Evolutionary conservation across 208 protist species (phyloP).

Genomic region (Crithidia brevicula): DNA sequence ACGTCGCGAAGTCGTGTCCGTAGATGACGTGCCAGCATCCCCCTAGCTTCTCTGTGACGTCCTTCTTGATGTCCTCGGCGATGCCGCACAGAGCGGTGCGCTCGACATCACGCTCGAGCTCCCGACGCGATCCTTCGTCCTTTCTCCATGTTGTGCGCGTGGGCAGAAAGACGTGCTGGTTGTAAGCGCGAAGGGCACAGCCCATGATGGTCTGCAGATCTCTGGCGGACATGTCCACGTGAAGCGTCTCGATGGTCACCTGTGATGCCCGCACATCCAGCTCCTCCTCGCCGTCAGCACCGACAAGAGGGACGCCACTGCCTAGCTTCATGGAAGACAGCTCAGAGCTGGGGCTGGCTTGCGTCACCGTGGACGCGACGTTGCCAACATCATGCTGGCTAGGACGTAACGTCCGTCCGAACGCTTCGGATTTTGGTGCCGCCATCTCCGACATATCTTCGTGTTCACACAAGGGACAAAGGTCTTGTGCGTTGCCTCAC

Average conservation of each 20-base stretch:
- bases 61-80: conserved; percentile 64
- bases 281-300: conserved; percentile 43
- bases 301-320: conserved; percentile 18
- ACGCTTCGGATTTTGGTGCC: neutral
- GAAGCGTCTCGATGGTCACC: conserved; percentile 46
- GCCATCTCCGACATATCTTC: conserved; percentile 17
- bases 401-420: conserved; percentile 31
- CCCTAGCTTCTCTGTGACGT: conserved; percentile 54
- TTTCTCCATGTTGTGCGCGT: conserved; percentile 87
- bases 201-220: conserved; percentile 70
- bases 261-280: conserved; percentile 57
- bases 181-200: conserved; percentile 69
- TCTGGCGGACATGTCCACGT: conserved; percentile 68
- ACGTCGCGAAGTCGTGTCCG: conserved; percentile 79
- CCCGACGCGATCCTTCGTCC: conserved; percentile 70
- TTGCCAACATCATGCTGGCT: conserved; percentile 14
- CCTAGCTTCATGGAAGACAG: conserved; percentile 20
- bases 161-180: conserved; percentile 68
- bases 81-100: conserved; percentile 70
- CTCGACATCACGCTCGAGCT: conserved; percentile 83
- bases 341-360: conserved; percentile 25
- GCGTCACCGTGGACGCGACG: neutral
- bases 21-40: conserved; percentile 89
- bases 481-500: no score
- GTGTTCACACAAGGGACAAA: no score